Conservation (phyloP, 179 eudicot genomes). For the Beta corolliflora region DNA sequence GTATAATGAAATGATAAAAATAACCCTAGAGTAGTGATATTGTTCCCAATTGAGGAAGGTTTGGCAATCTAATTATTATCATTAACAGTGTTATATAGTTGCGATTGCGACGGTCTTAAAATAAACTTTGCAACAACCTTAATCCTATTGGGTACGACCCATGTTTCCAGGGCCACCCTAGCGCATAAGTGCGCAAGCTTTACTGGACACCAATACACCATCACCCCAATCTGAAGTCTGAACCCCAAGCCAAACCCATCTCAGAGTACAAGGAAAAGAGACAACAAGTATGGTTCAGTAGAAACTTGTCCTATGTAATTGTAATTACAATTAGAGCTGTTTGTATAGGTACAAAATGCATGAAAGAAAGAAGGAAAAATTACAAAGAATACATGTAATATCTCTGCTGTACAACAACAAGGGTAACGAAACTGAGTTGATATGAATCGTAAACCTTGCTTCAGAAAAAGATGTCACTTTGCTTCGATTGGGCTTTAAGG, state of each 20-base stretch:
- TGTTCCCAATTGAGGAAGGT: no score
- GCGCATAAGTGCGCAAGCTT: background rate
- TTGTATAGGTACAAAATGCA: slow-evolving; percentile 20
- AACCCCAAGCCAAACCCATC: background rate
- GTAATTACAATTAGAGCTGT: slow-evolving; percentile 30
- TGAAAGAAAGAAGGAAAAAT: background rate
- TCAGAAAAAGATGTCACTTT: slow-evolving; percentile 80
- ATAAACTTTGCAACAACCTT: no score
- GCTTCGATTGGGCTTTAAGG: slow-evolving; percentile 96
- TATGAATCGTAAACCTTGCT: slow-evolving; percentile 13
- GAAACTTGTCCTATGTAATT: slow-evolving; percentile 5
- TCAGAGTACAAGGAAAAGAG: background rate
- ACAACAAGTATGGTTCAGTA: background rate
- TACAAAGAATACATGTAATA: slow-evolving; percentile 13
- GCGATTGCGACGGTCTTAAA: no score
- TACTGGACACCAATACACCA: background rate
- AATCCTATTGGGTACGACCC: background rate
- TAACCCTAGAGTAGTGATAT: no score
- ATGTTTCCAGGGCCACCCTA: background rate
- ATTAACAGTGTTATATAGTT: no score
- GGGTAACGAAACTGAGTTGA: slow-evolving; percentile 10
- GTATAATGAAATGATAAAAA: no score
- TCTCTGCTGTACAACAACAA: slow-evolving; percentile 40
- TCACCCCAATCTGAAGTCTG: background rate
- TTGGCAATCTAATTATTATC: no score